Base-by-base conservation (phyloP, 805 yeast species). In the Candida oleophila region DNA sequence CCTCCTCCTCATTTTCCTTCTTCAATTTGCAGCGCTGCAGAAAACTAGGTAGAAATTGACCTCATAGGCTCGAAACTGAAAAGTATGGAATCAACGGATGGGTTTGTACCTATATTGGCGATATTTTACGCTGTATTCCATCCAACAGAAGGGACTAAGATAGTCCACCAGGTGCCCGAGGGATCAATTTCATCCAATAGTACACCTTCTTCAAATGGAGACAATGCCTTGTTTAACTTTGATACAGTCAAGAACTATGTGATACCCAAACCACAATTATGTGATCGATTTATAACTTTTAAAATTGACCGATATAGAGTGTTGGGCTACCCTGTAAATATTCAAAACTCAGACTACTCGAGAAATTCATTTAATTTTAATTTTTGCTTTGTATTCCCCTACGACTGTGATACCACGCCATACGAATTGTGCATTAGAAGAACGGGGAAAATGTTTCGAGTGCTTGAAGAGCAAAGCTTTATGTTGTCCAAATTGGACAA, bases 91-190 rank as follows among this genome's bases (percentile, higher is more conserved):
- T 25, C 35, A 11, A 15, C 32, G 5, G 77, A 71, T 63, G 96
- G 96, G 18, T 90, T 91, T 60, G 86, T 85, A 4, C 96, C 96
- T n/a, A 89, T 94, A 15, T 75, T 81, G 47, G 94, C 97, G 1
- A 73, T 90, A 39, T 91, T 94, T 63, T 94, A 89, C 64, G 83
- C 97, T 0, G 89, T 88, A 0, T 94, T 94, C 66, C 97, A 94
- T 57, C 97, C 97, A 0, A 87, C 94, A 0, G 96, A 90, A 58
- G 99, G 99, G 1, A 85, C 98, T 0, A 89, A 90, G 65, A 91
- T 92, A 4, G 78, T 87, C 3, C 87, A 87, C 57, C 97, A 94
- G 62, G 95, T 89, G 0, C 99, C 99, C 1, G 81, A 83, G 35
- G 88, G 89, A 4, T 73, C 87, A 3, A 79, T 83, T 21, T 4